These are phyloP conservation scores for Paraconiothyrium brasiliense DNA, from an alignment of 2,329 filamentous ascomycete species.

Conservation along the genomic window DNA sequence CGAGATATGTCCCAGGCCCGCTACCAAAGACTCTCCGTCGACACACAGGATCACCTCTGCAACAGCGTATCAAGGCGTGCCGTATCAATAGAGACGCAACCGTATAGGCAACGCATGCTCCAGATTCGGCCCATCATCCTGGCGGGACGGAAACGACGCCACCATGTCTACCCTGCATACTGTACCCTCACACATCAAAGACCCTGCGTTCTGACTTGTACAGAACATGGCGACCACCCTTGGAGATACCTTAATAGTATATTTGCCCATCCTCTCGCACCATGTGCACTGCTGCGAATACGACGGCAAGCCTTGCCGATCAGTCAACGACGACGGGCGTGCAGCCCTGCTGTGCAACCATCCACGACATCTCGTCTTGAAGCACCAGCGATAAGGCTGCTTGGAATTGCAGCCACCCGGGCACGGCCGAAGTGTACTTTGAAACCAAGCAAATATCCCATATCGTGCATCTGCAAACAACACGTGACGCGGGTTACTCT, in stretches of 20 bases:
- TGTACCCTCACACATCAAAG: background rate
- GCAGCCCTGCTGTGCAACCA: slow-evolving; percentile 16
- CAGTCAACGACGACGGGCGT: slow-evolving; percentile 5
- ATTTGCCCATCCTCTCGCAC: background rate
- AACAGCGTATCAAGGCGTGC: background rate
- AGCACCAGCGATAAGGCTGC: slow-evolving; percentile 26
- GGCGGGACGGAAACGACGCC: background rate
- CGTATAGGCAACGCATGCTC: background rate
- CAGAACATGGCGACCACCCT: background rate
- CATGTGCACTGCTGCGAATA: background rate
- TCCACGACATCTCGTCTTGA: slow-evolving; percentile 7
- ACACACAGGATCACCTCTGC: background rate
- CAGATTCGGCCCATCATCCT: background rate
- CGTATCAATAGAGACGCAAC: background rate
- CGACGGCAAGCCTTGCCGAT: slow-evolving; percentile 13
- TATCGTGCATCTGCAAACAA: background rate
- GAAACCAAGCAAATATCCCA: background rate
- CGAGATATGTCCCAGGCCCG: background rate
- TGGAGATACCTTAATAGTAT: background rate
- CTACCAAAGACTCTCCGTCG: background rate
- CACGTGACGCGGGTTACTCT: background rate
- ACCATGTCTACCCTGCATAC: slow-evolving; percentile 9
- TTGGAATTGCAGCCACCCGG: slow-evolving; percentile 19
- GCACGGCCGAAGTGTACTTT: background rate
- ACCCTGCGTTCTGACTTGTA: background rate